Conservation (phyloP, 192 early-diverging fungal genomes). For the Mortierella alpina region DNA sequence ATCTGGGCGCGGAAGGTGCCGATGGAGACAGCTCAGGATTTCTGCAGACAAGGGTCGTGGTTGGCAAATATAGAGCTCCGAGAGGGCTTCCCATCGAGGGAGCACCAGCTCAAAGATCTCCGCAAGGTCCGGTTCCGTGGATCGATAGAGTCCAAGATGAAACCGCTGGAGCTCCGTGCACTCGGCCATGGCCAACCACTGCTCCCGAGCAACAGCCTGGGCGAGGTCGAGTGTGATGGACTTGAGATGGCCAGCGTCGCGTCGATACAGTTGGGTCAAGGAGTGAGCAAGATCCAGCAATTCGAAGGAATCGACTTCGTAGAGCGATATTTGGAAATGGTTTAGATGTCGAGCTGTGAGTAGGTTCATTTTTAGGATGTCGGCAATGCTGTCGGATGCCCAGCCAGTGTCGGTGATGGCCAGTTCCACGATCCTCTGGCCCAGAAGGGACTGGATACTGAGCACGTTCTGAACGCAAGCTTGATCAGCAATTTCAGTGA, state of each 20-base stretch:
- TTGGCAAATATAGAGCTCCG: slow-evolving; percentile 39
- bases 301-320: slow-evolving; percentile 21
- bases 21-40: slow-evolving; percentile 13
- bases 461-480: slow-evolving; percentile 33
- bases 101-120: slow-evolving; percentile 22
- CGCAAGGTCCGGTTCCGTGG: slow-evolving; percentile 37
- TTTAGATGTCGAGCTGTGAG: slow-evolving; percentile 19
- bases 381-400: slow-evolving; percentile 15
- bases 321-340: slow-evolving; percentile 39
- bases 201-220: not conserved
- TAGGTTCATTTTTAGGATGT: slow-evolving; percentile 15
- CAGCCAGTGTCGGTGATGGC: slow-evolving; percentile 44
- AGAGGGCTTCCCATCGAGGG: slow-evolving; percentile 26
- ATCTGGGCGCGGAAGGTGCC: slow-evolving; percentile 19
- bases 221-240: slow-evolving; percentile 27
- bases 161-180: slow-evolving; percentile 40
- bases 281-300: slow-evolving; percentile 14
- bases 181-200: slow-evolving; percentile 25
- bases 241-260: slow-evolving; percentile 16
- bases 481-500: slow-evolving; percentile 26
- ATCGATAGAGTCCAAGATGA: slow-evolving; percentile 37
- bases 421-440: slow-evolving; percentile 29
- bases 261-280: slow-evolving; percentile 17
- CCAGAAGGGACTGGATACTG: slow-evolving; percentile 33
- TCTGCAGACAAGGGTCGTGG: slow-evolving; percentile 33